These are phyloP conservation scores for Podaxis pistillaris DNA, from an alignment of 768 basidiomycete species.

Conservation along the genomic window DNA sequence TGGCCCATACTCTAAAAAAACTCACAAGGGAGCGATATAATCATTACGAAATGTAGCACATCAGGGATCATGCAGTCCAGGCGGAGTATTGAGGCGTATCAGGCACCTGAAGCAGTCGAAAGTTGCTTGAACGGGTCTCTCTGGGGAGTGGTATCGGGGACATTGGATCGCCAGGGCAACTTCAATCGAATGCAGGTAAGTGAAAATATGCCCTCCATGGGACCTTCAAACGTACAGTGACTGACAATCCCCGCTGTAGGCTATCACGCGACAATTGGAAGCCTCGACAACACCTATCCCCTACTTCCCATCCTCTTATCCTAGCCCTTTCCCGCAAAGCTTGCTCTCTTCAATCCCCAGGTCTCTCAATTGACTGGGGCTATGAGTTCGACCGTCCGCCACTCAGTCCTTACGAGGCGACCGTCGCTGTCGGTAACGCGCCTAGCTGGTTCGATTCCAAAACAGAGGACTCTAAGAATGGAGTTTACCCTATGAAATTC, in stretches of 20 bases:
- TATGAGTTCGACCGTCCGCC: slow-evolving; percentile 91
- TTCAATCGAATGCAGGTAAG: slow-evolving; percentile 79
- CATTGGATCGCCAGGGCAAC: slow-evolving; percentile 92
- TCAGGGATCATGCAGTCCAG: slow-evolving; percentile 80
- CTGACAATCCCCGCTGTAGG: slow-evolving; percentile 33
- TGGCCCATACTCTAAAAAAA: slow-evolving; percentile 96
- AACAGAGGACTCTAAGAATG: slow-evolving; percentile 25
- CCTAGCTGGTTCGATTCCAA: slow-evolving; percentile 59
- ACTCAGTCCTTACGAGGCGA: slow-evolving; percentile 90
- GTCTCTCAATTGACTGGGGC: slow-evolving; percentile 96
- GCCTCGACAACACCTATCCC: slow-evolving; percentile 56
- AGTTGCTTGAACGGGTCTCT: slow-evolving; percentile 26
- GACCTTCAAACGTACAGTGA: neutral
- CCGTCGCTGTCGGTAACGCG: slow-evolving; percentile 74
- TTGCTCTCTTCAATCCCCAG: slow-evolving; percentile 77
- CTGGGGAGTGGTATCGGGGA: slow-evolving; percentile 95
- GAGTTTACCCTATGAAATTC: slow-evolving; percentile 94
- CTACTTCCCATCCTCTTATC: slow-evolving; percentile 92
- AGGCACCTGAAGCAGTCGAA: slow-evolving; percentile 39
- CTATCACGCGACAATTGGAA: slow-evolving; percentile 71
- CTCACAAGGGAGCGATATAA: slow-evolving; percentile 91
- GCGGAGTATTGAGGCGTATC: slow-evolving; percentile 48
- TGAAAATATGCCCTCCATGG: neutral
- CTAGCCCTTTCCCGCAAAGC: slow-evolving; percentile 94
- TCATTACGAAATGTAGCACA: slow-evolving; percentile 79